Percentiles rank a stretch among this genome's conserved stretches.
These are phyloP conservation scores for Entelexis paramagnoliae DNA, from an alignment of 1,139 yeast genomes.

Conservation along the genomic window DNA sequence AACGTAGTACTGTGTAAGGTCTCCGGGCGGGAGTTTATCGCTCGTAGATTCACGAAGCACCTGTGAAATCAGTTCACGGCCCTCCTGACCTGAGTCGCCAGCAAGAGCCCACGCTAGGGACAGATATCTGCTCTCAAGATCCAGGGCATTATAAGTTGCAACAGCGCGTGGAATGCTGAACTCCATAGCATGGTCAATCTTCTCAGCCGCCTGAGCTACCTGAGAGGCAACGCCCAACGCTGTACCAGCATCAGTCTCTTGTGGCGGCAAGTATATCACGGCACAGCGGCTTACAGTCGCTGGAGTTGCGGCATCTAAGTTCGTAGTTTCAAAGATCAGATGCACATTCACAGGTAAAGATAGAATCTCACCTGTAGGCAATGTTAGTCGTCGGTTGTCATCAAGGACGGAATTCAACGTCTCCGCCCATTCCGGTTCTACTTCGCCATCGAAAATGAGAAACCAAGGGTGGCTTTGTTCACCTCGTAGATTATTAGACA, in stretches of 20 bases:
- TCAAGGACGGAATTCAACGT: constrained; percentile 83
- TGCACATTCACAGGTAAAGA: constrained; percentile 53
- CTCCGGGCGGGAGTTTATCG: constrained; percentile 2
- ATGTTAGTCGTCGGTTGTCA: constrained; percentile 68
- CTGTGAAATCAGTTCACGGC: constrained; percentile 10
- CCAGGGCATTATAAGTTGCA: neutral
- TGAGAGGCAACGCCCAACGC: neutral
- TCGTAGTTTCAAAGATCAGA: constrained; percentile 68
- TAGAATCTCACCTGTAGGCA: constrained; percentile 84
- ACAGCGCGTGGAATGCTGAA: constrained; percentile 5
- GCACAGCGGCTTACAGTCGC: constrained; percentile 95
- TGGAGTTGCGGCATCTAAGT: constrained; percentile 59
- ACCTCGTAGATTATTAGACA: constrained; percentile 12
- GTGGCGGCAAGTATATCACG: constrained; percentile 48
- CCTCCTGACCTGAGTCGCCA: constrained; percentile 42
- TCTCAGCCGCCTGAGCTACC: constrained; percentile 3
- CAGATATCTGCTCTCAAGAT: constrained; percentile 27
- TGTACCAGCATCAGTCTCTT: neutral
- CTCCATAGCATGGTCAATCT: constrained; percentile 13
- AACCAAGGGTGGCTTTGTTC: constrained; percentile 37
- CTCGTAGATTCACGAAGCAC: neutral
- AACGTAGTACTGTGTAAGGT: constrained; percentile 40
- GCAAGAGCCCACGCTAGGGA: constrained; percentile 59
- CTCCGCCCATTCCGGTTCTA: constrained; percentile 93
- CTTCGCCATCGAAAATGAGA: constrained; percentile 86